phyloP scores from a whole-genome alignment of 805 yeast genomes.

The Yarrowia osloensis region DNA sequence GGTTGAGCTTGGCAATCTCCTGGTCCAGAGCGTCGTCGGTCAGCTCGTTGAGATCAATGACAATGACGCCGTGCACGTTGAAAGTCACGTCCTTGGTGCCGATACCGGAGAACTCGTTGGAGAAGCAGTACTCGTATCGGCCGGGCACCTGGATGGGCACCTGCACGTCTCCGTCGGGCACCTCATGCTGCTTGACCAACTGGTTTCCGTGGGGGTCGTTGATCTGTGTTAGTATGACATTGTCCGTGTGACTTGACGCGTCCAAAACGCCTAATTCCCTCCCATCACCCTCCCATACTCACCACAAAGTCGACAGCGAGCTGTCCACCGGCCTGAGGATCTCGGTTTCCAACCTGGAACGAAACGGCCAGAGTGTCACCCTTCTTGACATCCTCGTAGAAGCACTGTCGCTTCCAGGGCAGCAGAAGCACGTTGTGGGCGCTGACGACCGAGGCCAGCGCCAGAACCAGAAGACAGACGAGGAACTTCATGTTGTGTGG shows the following conservation, averaged over 20 bases:
- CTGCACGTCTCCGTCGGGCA: slow-evolving; percentile 79
- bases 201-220: slow-evolving; percentile 53
- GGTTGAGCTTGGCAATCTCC: slow-evolving; percentile 73
- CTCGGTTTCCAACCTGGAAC: slow-evolving; percentile 92
- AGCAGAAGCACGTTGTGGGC: slow-evolving; percentile 86
- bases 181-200: slow-evolving; percentile 52
- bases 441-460: slow-evolving; percentile 34
- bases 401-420: slow-evolving; percentile 83
- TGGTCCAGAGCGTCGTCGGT: slow-evolving; percentile 77
- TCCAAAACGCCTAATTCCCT: no score
- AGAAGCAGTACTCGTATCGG: slow-evolving; percentile 83
- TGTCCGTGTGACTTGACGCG: background rate
- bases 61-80: slow-evolving; percentile 91
- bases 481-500: slow-evolving; percentile 28
- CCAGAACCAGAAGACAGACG: slow-evolving; percentile 25
- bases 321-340: slow-evolving; percentile 46
- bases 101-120: slow-evolving; percentile 74
- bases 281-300: background rate
- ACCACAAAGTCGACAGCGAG: slow-evolving; percentile 60
- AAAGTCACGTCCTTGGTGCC: slow-evolving; percentile 89
- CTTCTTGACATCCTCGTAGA: slow-evolving; percentile 75
- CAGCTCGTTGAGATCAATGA: slow-evolving; percentile 76
- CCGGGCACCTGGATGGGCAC: slow-evolving; percentile 69
- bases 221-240: slow-evolving; percentile 36
- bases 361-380: slow-evolving; percentile 86